A percentile compares a stretch with the other conserved stretches of the same genome.
Evolutionary conservation across 352 stramenopile genomes (phyloP).

Genomic region (Pythium utonaiense): DNA sequence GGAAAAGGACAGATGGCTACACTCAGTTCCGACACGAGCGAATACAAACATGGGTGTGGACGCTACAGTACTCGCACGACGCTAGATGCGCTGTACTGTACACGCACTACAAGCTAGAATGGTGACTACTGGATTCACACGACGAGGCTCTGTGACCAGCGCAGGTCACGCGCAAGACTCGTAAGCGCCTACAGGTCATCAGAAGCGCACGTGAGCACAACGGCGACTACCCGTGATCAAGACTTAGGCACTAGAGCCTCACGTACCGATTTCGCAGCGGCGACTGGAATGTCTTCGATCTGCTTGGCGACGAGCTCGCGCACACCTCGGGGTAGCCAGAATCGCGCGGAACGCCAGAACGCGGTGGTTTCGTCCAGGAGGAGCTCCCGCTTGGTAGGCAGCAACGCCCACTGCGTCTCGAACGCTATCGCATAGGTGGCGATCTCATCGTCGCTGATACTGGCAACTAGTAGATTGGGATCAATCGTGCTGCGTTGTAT

Average conservation of each 20-base stretch:
- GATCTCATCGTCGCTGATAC: too few species aligned
- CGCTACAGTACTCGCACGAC: too few species aligned
- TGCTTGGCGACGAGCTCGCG: not conserved
- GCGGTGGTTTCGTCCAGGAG: not conserved
- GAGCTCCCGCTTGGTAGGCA: not conserved
- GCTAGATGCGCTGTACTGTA: too few species aligned
- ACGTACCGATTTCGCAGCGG: not conserved
- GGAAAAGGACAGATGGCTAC: not conserved
- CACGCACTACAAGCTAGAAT: not conserved
- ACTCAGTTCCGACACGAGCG: too few species aligned
- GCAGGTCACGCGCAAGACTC: not conserved
- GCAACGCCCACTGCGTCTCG: not conserved
- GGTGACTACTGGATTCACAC: not conserved
- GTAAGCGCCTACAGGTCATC: not conserved
- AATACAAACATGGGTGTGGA: too few species aligned
- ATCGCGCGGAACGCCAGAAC: not conserved
- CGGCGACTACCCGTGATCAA: too few species aligned
- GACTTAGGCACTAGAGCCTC: not conserved
- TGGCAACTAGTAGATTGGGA: too few species aligned
- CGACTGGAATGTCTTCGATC: not conserved
- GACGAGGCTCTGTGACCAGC: not conserved
- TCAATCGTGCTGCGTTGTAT: too few species aligned
- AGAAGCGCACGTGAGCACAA: not conserved
- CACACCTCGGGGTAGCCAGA: slow-evolving; percentile 2
- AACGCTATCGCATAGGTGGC: not conserved